A percentile compares a stretch with the other conserved stretches of the same genome.
These are phyloP conservation scores for Apiosordaria backusii DNA, from an alignment of 495 filamentous ascomycete genomes.

Conservation along the genomic window DNA sequence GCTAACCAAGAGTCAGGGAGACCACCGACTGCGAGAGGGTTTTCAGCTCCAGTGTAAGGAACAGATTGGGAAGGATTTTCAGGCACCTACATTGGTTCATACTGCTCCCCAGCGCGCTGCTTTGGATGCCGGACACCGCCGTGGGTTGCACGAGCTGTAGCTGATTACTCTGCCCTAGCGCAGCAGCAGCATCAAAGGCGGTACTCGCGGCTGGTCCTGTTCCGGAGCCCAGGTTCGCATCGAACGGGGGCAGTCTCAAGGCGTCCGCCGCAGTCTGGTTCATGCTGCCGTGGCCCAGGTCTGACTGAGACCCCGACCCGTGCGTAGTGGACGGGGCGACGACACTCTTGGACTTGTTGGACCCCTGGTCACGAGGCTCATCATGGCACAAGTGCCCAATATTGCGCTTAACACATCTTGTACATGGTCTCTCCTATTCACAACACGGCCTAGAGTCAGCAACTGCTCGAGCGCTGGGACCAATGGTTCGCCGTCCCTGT, in stretches of 20 bases:
- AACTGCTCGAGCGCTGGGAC: slow-evolving; percentile 15
- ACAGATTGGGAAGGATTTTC: slow-evolving; percentile 24
- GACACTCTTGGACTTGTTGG: slow-evolving; percentile 66
- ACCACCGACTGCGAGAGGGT: slow-evolving; percentile 39
- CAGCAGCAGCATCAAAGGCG: slow-evolving; percentile 38
- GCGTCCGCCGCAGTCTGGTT: slow-evolving; percentile 33
- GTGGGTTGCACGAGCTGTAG: slow-evolving; percentile 57
- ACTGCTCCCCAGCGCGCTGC: slow-evolving; percentile 52
- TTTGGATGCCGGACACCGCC: slow-evolving; percentile 50
- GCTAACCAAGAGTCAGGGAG: slow-evolving; percentile 57
- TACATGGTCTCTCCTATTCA: slow-evolving; percentile 85
- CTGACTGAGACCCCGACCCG: slow-evolving; percentile 45
- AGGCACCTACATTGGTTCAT: slow-evolving; percentile 71
- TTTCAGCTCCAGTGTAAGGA: slow-evolving; percentile 33
- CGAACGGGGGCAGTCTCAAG: slow-evolving; percentile 45
- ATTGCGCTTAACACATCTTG: slow-evolving; percentile 96
- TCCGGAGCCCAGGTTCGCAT: slow-evolving; percentile 32
- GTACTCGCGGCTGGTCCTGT: slow-evolving; percentile 39
- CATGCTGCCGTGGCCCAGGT: slow-evolving; percentile 41
- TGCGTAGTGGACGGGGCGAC: slow-evolving; percentile 57
- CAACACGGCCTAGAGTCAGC: slow-evolving; percentile 23
- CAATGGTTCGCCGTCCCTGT: slow-evolving; percentile 9
- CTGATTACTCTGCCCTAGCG: slow-evolving; percentile 42
- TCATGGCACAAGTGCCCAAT: slow-evolving; percentile 99
- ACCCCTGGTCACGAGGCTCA: slow-evolving; percentile 75